Evolutionary conservation across 2,329 filamentous ascomycete species (phyloP).

Genomic region (Xylariaceae sp.): DNA sequence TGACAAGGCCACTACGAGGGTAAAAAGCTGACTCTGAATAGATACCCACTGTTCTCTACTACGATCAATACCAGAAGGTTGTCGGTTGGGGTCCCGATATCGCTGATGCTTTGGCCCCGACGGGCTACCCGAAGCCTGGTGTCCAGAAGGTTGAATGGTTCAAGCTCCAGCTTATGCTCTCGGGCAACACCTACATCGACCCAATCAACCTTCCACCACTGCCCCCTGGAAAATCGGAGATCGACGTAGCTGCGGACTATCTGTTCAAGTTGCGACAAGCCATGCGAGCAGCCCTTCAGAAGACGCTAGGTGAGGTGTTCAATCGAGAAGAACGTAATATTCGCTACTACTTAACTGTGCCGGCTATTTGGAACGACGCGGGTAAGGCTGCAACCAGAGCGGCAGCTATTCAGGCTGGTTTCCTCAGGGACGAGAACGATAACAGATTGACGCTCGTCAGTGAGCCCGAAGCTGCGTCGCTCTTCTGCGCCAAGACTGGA

Average conservation of each 20-base stretch:
- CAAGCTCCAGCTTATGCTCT: slow-evolving; percentile 98
- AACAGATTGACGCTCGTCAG: slow-evolving; percentile 93
- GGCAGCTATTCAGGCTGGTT: slow-evolving; percentile 94
- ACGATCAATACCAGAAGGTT: slow-evolving; percentile 98
- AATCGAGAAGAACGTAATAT: slow-evolving; percentile 98
- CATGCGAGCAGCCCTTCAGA: slow-evolving; percentile 93
- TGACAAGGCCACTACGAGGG: neutral
- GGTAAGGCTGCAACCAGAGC: slow-evolving; percentile 96
- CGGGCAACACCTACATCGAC: slow-evolving; percentile 98
- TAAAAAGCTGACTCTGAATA: slow-evolving; percentile 42
- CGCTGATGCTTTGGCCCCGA: slow-evolving; percentile 92
- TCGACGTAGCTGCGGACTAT: slow-evolving; percentile 98
- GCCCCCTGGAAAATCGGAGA: slow-evolving; percentile 96
- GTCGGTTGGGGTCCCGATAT: slow-evolving; percentile 99
- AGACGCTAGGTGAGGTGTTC: slow-evolving; percentile 96
- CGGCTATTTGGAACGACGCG: slow-evolving; percentile 98
- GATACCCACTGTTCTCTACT: slow-evolving; percentile 99
- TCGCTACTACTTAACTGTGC: slow-evolving; percentile 96
- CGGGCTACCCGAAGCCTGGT: slow-evolving; percentile 94
- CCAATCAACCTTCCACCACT: slow-evolving; percentile 98
- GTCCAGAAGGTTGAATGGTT: slow-evolving; percentile 99
- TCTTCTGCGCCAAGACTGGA: slow-evolving; percentile 97
- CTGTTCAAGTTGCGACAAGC: slow-evolving; percentile 97
- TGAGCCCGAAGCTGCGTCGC: slow-evolving; percentile 93
- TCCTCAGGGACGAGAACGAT: slow-evolving; percentile 95